Conservation (phyloP, 768 basidiomycete species). For the Lactarius hengduanensis region DNA sequence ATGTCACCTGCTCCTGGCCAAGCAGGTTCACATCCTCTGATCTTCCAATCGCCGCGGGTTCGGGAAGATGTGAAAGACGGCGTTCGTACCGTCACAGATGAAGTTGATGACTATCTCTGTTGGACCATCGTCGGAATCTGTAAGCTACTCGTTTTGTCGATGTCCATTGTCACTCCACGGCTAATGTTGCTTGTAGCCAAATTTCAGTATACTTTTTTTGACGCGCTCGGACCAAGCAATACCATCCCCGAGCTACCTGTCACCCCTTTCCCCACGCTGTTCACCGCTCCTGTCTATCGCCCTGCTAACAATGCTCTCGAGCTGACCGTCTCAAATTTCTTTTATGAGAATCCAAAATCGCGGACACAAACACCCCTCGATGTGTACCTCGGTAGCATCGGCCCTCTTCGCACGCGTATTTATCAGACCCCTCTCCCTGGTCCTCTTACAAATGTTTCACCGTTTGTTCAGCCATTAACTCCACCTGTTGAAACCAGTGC, state of each 20-base stretch:
- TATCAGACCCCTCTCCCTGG: slow-evolving; percentile 74
- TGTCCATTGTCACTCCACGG: slow-evolving; percentile 15
- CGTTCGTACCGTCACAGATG: slow-evolving; percentile 70
- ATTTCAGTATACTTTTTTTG: slow-evolving; percentile 94
- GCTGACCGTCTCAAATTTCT: slow-evolving; percentile 85
- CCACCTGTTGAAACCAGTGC: slow-evolving; percentile 33
- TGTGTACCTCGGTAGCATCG: slow-evolving; percentile 86
- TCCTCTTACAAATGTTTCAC: slow-evolving; percentile 59
- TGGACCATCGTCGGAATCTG: slow-evolving; percentile 97
- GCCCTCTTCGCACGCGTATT: slow-evolving; percentile 75
- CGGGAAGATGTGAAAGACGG: slow-evolving; percentile 82
- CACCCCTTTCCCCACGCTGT: slow-evolving; percentile 86
- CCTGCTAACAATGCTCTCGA: slow-evolving; percentile 73
- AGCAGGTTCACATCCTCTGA: slow-evolving; percentile 74
- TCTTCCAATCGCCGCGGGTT: slow-evolving; percentile 78
- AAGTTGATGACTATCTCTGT: slow-evolving; percentile 92
- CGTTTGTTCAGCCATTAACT: slow-evolving; percentile 52
- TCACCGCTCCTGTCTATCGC: slow-evolving; percentile 75
- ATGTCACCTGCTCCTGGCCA: slow-evolving; percentile 76
- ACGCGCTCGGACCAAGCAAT: slow-evolving; percentile 79
- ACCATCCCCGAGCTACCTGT: slow-evolving; percentile 76
- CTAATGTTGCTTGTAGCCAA: slow-evolving; percentile 54
- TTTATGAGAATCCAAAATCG: slow-evolving; percentile 71
- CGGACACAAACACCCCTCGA: slow-evolving; percentile 69
- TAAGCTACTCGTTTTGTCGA: slow-evolving; percentile 42